These are phyloP conservation scores for Pelargonium australe DNA, from an alignment of 441 rosid species.

Conservation along the genomic window DNA sequence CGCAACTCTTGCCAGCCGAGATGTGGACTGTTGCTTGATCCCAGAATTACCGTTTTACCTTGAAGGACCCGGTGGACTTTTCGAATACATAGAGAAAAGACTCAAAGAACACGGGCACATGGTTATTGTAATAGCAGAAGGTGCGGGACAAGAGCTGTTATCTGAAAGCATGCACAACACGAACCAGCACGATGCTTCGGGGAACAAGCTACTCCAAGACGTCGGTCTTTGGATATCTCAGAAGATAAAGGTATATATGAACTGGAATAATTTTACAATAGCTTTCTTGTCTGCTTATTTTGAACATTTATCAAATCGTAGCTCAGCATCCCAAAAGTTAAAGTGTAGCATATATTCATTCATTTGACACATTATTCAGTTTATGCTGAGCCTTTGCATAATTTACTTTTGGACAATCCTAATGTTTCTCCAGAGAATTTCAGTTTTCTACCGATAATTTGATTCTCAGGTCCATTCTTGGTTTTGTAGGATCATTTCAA, in stretches of 20 bases:
- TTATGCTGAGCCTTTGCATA: too few relatives aligned
- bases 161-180: conserved; percentile 36
- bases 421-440: background rate
- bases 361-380: too few relatives aligned
- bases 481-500: conserved; percentile 62
- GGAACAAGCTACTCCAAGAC: conserved; percentile 87
- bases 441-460: background rate
- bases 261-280: too few relatives aligned
- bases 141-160: conserved; percentile 89
- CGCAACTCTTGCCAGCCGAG: conserved; percentile 95
- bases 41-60: conserved; percentile 95
- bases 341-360: too few relatives aligned
- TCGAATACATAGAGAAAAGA: conserved; percentile 62
- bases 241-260: conserved; percentile 55
- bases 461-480: conserved; percentile 3
- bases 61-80: conserved; percentile 86
- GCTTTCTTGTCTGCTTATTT: background rate
- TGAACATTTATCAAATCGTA: too few relatives aligned
- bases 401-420: too few relatives aligned
- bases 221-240: conserved; percentile 83
- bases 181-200: conserved; percentile 72
- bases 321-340: too few relatives aligned
- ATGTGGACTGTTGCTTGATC: conserved; percentile 93
- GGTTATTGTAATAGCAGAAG: conserved; percentile 92
- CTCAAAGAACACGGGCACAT: conserved; percentile 85